These are phyloP conservation scores for Oryza australiensis DNA, from an alignment of 176 grass and related monocot species.

Conservation along the genomic window DNA sequence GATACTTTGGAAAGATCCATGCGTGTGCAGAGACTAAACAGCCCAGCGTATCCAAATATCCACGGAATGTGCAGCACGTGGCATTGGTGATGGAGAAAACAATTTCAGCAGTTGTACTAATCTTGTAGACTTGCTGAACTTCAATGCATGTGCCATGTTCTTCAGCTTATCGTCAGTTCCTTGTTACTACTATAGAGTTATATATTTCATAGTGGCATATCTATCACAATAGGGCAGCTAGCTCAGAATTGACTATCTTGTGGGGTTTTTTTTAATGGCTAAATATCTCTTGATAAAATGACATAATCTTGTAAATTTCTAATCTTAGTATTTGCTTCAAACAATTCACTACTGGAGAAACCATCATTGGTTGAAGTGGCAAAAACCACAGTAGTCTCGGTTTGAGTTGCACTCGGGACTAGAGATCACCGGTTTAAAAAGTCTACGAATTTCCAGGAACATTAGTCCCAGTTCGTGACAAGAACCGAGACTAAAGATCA, in stretches of 20 bases:
- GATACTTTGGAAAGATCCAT: not conserved
- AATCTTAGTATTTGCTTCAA: no score
- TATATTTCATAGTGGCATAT: not conserved
- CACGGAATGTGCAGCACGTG: not conserved
- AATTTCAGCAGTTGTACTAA: not conserved
- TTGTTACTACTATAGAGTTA: not conserved
- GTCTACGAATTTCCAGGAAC: no score
- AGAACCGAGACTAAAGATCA: no score
- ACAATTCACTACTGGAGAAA: no score
- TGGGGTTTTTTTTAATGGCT: no score
- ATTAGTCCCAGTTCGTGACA: no score
- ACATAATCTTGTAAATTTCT: no score
- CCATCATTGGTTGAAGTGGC: no score
- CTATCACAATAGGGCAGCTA: not conserved
- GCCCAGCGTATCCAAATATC: not conserved
- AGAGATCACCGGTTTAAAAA: no score
- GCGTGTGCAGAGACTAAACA: not conserved
- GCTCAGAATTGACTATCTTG: not conserved
- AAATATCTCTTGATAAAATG: no score
- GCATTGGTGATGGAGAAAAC: not conserved
- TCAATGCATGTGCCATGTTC: not conserved
- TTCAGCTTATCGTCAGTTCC: not conserved
- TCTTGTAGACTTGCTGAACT: not conserved
- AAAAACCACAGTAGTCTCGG: no score
- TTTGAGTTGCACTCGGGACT: no score